A percentile compares a stretch with the other conserved stretches of the same genome.
Evolutionary conservation across 2,329 filamentous ascomycete genomes (phyloP).

Genomic region (Aureobasidium sp.): DNA sequence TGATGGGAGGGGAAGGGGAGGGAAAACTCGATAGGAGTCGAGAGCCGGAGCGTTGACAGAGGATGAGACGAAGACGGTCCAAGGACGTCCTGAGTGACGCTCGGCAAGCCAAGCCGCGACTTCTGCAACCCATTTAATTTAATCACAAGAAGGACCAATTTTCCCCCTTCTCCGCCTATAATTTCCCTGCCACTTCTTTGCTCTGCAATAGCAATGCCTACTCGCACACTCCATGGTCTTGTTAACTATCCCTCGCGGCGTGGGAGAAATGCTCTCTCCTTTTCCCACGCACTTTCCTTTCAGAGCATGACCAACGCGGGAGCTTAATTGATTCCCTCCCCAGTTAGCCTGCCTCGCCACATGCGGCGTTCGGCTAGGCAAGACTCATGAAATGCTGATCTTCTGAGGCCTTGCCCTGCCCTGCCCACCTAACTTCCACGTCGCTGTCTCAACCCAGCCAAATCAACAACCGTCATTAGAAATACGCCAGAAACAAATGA

Average conservation of each 20-base stretch:
- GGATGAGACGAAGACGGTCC: neutral
- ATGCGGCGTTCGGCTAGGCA: slow-evolving; percentile 4
- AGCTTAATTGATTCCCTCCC: neutral
- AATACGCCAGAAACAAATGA: neutral
- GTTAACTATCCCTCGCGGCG: too few relatives aligned
- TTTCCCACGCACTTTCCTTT: neutral
- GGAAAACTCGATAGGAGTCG: slow-evolving; percentile 10
- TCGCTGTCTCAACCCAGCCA: neutral
- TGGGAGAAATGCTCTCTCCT: neutral
- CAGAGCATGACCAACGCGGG: neutral
- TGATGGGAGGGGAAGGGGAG: slow-evolving; percentile 6
- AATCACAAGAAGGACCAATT: neutral
- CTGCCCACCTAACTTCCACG: neutral
- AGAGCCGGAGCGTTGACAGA: slow-evolving; percentile 1
- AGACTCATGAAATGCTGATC: neutral
- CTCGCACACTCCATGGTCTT: neutral
- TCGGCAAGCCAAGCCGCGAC: neutral
- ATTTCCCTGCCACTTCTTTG: neutral
- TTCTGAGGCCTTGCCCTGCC: neutral
- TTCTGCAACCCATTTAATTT: neutral
- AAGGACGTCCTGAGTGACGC: neutral
- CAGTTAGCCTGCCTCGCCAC: neutral
- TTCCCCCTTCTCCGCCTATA: neutral
- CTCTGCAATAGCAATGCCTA: neutral
- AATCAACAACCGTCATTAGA: neutral